These are phyloP conservation scores for Hanseniaspora valbyensis DNA, from an alignment of 805 yeast species.

Conservation along the genomic window DNA sequence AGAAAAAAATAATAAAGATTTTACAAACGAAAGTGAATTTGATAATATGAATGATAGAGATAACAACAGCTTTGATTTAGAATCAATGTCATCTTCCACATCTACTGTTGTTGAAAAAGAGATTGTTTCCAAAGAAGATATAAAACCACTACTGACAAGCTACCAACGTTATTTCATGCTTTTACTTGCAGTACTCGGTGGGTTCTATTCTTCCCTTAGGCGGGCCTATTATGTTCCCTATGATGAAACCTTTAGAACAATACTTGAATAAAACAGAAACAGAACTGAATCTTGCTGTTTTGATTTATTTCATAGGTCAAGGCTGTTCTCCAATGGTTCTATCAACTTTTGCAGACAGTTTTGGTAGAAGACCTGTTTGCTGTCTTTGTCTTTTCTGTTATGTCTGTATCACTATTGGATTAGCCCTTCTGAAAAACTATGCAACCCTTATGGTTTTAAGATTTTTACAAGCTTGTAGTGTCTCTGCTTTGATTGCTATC, in stretches of 20 bases:
- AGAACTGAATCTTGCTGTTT: conserved; percentile 59
- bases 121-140: neutral
- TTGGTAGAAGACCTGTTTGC: conserved; percentile 63
- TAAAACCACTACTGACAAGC: conserved; percentile 22
- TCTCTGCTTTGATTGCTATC: conserved; percentile 64
- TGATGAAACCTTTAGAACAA: conserved; percentile 46
- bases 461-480: conserved; percentile 64
- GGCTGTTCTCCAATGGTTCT: conserved; percentile 64
- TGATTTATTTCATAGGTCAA: conserved; percentile 64
- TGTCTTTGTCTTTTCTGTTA: conserved; percentile 44
- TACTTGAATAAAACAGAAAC: conserved; percentile 42
- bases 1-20: neutral
- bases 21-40: neutral
- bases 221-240: conserved; percentile 74
- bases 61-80: neutral
- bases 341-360: conserved; percentile 55
- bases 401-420: conserved; percentile 51
- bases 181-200: conserved; percentile 25
- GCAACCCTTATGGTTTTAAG: conserved; percentile 54
- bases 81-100: neutral
- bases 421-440: conserved; percentile 48
- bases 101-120: neutral
- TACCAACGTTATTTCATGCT: conserved; percentile 28
- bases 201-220: conserved; percentile 61
- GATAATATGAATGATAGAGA: neutral